Conservation (phyloP, 805 yeast species). For the Torulaspora microellipsoides region DNA sequence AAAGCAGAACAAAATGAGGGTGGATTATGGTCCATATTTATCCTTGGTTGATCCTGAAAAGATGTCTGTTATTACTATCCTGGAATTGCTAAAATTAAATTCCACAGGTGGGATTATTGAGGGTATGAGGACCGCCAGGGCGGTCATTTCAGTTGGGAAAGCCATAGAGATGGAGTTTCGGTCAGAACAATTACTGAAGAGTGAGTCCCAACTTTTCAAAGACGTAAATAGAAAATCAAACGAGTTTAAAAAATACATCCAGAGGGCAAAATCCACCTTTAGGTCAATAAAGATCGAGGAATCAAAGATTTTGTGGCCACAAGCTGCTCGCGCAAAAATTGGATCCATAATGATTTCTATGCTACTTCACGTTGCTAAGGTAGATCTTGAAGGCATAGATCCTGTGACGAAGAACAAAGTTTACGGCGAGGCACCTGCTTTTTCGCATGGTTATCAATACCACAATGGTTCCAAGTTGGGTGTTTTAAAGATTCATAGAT, state of each 20-base stretch:
- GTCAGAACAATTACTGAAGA: conserved; percentile 56
- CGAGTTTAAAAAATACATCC: conserved; percentile 39
- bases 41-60: conserved; percentile 70
- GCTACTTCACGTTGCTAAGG: conserved; percentile 75
- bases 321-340: conserved; percentile 56
- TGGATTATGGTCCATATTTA: conserved; percentile 72
- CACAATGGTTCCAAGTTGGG: conserved; percentile 77
- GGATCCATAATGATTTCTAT: conserved; percentile 77
- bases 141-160: conserved; percentile 74
- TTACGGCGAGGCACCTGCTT: conserved; percentile 81
- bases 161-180: conserved; percentile 82
- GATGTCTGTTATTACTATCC: conserved; percentile 75
- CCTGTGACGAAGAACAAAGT: conserved; percentile 68
- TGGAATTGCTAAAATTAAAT: conserved; percentile 71
- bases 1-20: conserved; percentile 38
- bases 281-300: conserved; percentile 37
- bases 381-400: conserved; percentile 73
- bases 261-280: conserved; percentile 36
- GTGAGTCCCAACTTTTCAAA: conserved; percentile 52
- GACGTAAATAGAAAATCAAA: conserved; percentile 47
- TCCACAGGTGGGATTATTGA: conserved; percentile 71
- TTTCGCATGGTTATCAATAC: conserved; percentile 82
- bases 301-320: conserved; percentile 49
- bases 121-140: conserved; percentile 81
- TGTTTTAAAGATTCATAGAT: conserved; percentile 68